Evolutionary conservation across 768 basidiomycete genomes (phyloP).

Genomic region (Hemileccinum rubropunctum): DNA sequence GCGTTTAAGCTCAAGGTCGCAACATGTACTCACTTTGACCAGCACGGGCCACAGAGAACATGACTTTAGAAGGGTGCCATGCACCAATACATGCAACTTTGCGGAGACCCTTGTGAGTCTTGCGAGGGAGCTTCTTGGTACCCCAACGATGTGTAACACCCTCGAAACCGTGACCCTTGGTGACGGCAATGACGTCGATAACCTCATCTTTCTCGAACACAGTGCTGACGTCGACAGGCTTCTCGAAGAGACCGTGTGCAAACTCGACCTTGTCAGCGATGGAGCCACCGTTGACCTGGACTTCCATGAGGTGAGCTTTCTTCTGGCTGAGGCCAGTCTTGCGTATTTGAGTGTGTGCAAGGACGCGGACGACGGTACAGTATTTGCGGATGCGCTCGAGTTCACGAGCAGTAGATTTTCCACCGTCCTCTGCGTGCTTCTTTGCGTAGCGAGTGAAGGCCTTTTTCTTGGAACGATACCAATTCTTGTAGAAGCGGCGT

Average conservation of each 20-base stretch:
- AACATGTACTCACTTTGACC: constrained; percentile 83
- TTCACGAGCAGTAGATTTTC: constrained; percentile 90
- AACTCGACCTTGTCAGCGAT: constrained; percentile 97
- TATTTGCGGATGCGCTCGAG: constrained; percentile 99
- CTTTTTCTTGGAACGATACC: constrained; percentile 99
- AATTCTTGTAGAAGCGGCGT: constrained; percentile 99
- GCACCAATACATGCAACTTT: constrained; percentile 99
- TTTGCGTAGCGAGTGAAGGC: constrained; percentile 99
- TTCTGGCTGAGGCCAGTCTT: constrained; percentile 98
- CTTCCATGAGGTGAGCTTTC: constrained; percentile 99
- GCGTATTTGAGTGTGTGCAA: constrained; percentile 98
- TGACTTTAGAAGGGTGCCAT: constrained; percentile 99
- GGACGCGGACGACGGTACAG: constrained; percentile 99
- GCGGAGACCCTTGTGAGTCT: constrained; percentile 99
- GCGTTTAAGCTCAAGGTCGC: background rate
- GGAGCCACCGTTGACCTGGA: constrained; percentile 97
- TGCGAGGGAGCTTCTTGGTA: constrained; percentile 96
- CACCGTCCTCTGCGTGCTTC: constrained; percentile 95
- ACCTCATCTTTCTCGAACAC: constrained; percentile 97
- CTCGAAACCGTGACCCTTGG: constrained; percentile 99
- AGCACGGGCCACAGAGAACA: constrained; percentile 99
- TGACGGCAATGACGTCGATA: constrained; percentile 96
- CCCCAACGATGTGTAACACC: constrained; percentile 99
- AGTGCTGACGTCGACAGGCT: constrained; percentile 79
- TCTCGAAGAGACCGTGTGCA: constrained; percentile 93